Percentiles rank a stretch among this genome's conserved stretches.
Conservation (phyloP, 441 rosid species). For the Pelargonium exstipulatum region DNA sequence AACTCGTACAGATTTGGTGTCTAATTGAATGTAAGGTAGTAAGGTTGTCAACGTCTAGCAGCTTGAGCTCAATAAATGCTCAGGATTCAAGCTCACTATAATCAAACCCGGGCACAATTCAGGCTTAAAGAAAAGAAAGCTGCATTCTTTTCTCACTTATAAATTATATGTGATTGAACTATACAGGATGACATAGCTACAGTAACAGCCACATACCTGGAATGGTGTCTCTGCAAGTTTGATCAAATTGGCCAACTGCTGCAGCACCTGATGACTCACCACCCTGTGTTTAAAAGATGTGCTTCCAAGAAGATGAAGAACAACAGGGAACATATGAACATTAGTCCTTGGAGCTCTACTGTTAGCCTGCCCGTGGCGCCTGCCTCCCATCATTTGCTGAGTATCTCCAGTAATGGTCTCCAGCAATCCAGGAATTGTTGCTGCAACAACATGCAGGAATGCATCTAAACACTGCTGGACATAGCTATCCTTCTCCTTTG, state of each 20-base stretch:
- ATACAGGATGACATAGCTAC: conserved; percentile 13
- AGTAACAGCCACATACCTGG: conserved; percentile 45
- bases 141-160: no score
- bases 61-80: no score
- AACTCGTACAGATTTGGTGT: conserved; percentile 1
- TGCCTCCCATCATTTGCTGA: conserved; percentile 82
- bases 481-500: conserved; percentile 80
- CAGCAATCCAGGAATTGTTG: conserved; percentile 66
- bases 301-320: conserved; percentile 89
- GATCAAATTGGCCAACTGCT: conserved; percentile 74
- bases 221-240: conserved; percentile 76
- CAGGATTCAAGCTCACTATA: no score
- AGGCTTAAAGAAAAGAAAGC: no score
- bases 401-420: conserved; percentile 69
- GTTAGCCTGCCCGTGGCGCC: conserved; percentile 64
- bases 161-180: conserved; percentile 8
- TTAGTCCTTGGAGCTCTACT: conserved; percentile 64
- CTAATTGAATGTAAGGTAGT: background rate
- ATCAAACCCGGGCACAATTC: no score
- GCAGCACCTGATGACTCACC: conserved; percentile 56
- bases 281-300: conserved; percentile 68
- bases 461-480: conserved; percentile 71
- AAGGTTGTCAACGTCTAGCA: no score
- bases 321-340: conserved; percentile 65
- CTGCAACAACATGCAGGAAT: conserved; percentile 55